Evolutionary conservation across 2,329 filamentous ascomycete genomes (phyloP).

Genomic region (Alternaria arbusti): DNA sequence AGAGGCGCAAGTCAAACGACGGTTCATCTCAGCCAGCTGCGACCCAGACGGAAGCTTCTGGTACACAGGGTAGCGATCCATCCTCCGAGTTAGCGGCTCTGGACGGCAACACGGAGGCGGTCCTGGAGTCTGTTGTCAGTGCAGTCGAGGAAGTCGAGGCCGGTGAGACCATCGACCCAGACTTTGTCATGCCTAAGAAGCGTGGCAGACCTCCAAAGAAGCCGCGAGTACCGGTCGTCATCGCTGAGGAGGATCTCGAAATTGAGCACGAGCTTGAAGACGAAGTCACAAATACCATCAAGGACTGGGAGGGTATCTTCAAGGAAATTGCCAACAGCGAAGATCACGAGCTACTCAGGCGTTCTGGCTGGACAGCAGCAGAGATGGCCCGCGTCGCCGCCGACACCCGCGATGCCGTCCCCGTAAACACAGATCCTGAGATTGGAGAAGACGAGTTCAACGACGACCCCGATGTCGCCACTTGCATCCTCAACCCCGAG

Average conservation of each 20-base stretch:
- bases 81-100: slow-evolving; percentile 25
- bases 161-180: slow-evolving; percentile 16
- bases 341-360: slow-evolving; percentile 36
- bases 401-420: slow-evolving; percentile 25
- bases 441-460: slow-evolving; percentile 84
- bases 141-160: slow-evolving; percentile 26
- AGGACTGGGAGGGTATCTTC: slow-evolving; percentile 39
- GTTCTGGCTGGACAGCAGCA: slow-evolving; percentile 36
- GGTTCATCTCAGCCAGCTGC: slow-evolving; percentile 19
- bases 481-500: slow-evolving; percentile 74
- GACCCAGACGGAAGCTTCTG: slow-evolving; percentile 7
- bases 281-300: slow-evolving; percentile 50
- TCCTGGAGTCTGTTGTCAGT: slow-evolving; percentile 29
- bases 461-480: slow-evolving; percentile 84
- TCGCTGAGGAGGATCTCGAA: slow-evolving; percentile 55
- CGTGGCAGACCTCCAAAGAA: slow-evolving; percentile 47
- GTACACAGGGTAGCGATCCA: slow-evolving; percentile 5
- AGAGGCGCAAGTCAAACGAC: slow-evolving; percentile 33
- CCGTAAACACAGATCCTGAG: slow-evolving; percentile 53
- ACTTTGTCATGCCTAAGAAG: slow-evolving; percentile 43
- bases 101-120: slow-evolving; percentile 29
- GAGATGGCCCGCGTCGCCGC: slow-evolving; percentile 34
- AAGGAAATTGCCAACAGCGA: slow-evolving; percentile 38
- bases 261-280: slow-evolving; percentile 55
- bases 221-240: slow-evolving; percentile 34